These are phyloP conservation scores for Stellera chamaejasme DNA, from an alignment of 345 rosid genomes.

Conservation along the genomic window DNA sequence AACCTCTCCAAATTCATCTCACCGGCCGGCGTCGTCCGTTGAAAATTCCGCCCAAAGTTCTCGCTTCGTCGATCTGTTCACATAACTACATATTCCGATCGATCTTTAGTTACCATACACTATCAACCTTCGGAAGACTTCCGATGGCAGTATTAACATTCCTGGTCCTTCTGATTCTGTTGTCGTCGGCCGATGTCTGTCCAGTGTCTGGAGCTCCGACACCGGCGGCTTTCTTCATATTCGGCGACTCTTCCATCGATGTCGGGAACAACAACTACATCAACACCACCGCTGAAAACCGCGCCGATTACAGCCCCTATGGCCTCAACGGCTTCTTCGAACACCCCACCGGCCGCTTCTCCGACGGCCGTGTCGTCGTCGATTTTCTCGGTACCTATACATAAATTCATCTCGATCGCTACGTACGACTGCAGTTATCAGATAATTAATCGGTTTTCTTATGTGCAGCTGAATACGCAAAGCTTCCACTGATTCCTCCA, in stretches of 20 bases:
- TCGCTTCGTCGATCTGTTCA: no score
- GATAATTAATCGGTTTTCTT: neutral
- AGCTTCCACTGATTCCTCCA: constrained; percentile 42
- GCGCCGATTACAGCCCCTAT: constrained; percentile 36
- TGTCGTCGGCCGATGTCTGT: neutral
- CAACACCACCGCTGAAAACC: constrained; percentile 27
- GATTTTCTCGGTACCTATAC: constrained; percentile 38
- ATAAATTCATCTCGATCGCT: neutral
- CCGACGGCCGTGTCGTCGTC: constrained; percentile 42
- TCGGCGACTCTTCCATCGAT: constrained; percentile 50
- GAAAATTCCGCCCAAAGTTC: no score
- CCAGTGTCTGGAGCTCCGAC: constrained; percentile 1
- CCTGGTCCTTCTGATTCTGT: neutral
- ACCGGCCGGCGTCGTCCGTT: no score
- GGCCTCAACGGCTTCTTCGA: constrained; percentile 32
- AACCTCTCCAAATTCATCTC: no score
- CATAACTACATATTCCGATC: no score
- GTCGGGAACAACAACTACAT: constrained; percentile 50
- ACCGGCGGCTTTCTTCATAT: constrained; percentile 30
- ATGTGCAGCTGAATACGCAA: constrained; percentile 37
- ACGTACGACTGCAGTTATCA: no score
- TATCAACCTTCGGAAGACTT: no score
- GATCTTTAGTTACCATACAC: no score
- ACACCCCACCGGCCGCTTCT: constrained; percentile 42
- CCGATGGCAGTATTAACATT: no score